phyloP scores from a whole-genome alignment of 108 stramenopile species.

The Stephanodiscus minutulus region DNA sequence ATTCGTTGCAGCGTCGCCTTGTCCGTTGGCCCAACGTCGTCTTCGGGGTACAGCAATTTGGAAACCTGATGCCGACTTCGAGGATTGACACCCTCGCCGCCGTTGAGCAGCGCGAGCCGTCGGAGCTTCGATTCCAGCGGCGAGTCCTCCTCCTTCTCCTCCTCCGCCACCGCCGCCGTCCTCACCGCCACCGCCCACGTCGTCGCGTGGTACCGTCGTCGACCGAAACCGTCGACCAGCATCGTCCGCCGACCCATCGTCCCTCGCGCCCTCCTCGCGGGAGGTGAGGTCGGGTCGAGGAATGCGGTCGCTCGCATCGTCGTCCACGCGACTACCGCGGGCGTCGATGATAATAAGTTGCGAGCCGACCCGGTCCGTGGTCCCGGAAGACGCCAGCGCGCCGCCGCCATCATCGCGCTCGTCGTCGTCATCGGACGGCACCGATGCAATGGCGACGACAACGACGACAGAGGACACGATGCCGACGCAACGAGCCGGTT shows the following conservation, averaged over 20 bases:
- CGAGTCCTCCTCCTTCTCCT: background rate
- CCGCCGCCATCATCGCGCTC: no score
- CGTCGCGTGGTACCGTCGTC: background rate
- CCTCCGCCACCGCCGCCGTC: background rate
- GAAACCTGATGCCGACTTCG: conserved; percentile 80
- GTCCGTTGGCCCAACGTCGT: conserved; percentile 30
- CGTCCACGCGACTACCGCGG: no score
- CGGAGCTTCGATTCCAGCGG: conserved; percentile 11
- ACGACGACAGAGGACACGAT: no score
- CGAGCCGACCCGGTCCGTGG: no score
- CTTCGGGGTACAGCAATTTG: conserved; percentile 54
- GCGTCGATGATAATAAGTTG: no score
- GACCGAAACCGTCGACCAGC: background rate
- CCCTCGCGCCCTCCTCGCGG: background rate
- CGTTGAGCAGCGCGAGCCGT: conserved; percentile 35
- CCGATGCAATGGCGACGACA: no score
- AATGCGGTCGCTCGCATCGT: background rate
- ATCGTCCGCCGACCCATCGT: background rate
- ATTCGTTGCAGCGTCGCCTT: conserved; percentile 35
- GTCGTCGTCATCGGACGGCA: no score
- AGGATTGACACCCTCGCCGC: conserved; percentile 54
- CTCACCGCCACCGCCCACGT: background rate
- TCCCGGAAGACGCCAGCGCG: no score
- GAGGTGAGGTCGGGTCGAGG: background rate
- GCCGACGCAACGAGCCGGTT: no score